A percentile compares a stretch with the other conserved stretches of the same genome.
These are phyloP conservation scores for Anthostomella pinea DNA, from an alignment of 2,329 filamentous ascomycete species.

Conservation along the genomic window DNA sequence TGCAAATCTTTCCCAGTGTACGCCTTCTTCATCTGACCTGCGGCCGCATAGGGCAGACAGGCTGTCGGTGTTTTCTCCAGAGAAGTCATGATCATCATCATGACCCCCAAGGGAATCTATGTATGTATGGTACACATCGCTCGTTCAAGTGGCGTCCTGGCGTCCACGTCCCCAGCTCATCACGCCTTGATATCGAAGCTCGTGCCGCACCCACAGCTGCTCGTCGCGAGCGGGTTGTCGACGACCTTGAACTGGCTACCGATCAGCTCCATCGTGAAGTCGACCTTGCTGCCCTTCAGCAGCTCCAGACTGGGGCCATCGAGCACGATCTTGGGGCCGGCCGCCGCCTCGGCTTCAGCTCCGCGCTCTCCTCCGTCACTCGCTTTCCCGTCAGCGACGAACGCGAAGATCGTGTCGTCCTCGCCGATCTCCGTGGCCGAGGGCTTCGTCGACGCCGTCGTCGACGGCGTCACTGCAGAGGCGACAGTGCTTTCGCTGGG, in stretches of 20 bases:
- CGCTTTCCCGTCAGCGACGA: slow-evolving; percentile 48
- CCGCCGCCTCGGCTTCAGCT: not conserved
- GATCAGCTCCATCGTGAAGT: slow-evolving; percentile 86
- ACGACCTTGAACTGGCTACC: slow-evolving; percentile 94
- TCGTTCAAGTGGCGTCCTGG: not conserved
- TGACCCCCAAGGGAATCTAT: too few relatives aligned
- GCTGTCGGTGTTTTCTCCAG: too few relatives aligned
- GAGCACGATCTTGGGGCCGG: slow-evolving; percentile 74
- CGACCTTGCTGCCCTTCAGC: slow-evolving; percentile 88
- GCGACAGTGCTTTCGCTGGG: slow-evolving; percentile 5
- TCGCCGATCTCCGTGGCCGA: slow-evolving; percentile 41
- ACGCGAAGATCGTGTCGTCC: slow-evolving; percentile 87
- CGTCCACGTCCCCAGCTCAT: slow-evolving; percentile 10
- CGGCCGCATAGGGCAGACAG: too few relatives aligned
- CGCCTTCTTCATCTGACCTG: too few relatives aligned
- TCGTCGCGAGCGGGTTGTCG: slow-evolving; percentile 87
- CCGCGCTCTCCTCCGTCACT: not conserved
- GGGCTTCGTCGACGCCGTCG: slow-evolving; percentile 24
- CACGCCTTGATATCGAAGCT: slow-evolving; percentile 88
- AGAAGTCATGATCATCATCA: too few relatives aligned
- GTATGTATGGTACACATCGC: too few relatives aligned
- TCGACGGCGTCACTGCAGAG: slow-evolving; percentile 27
- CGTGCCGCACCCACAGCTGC: slow-evolving; percentile 94
- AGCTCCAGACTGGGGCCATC: slow-evolving; percentile 85
- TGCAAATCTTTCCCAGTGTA: too few relatives aligned